Percentiles rank a stretch among this genome's conserved stretches.
Evolutionary conservation across 495 filamentous ascomycete species (phyloP).

Genomic region (Durotheca rogersii): DNA sequence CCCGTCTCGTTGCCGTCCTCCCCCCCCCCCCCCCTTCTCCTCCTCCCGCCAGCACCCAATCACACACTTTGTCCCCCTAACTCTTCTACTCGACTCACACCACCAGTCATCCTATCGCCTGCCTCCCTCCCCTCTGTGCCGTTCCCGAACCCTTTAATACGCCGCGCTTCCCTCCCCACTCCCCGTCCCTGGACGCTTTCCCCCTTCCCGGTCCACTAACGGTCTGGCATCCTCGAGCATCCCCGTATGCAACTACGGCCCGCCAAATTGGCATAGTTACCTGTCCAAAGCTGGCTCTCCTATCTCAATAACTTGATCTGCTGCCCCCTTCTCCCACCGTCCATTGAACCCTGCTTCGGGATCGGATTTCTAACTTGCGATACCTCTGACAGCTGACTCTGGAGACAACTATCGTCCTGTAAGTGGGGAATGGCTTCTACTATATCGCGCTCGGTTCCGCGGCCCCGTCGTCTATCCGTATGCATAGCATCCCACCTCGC

Average conservation of each 20-base stretch:
- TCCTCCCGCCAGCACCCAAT: slow-evolving; percentile 29
- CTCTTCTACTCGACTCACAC: slow-evolving; percentile 36
- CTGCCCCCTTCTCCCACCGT: slow-evolving; percentile 15
- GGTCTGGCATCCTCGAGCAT: slow-evolving; percentile 34
- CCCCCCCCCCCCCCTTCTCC: slow-evolving; percentile 24
- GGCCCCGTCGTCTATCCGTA: neutral
- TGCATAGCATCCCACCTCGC: slow-evolving; percentile 1
- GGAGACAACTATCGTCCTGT: slow-evolving; percentile 56
- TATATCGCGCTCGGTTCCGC: too few relatives aligned
- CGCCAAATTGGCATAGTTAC: slow-evolving; percentile 20
- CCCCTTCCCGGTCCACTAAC: slow-evolving; percentile 38
- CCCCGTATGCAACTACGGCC: slow-evolving; percentile 38
- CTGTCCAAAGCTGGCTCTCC: neutral
- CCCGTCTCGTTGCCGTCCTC: slow-evolving; percentile 32
- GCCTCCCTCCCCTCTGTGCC: slow-evolving; percentile 26
- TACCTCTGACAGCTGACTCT: slow-evolving; percentile 47
- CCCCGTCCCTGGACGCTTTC: slow-evolving; percentile 33
- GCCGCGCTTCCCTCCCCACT: slow-evolving; percentile 31
- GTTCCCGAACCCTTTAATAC: slow-evolving; percentile 37
- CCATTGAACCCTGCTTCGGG: slow-evolving; percentile 13
- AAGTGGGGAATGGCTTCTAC: too few relatives aligned
- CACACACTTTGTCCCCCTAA: slow-evolving; percentile 27
- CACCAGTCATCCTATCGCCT: slow-evolving; percentile 38
- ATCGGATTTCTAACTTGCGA: slow-evolving; percentile 40
- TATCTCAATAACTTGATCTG: slow-evolving; percentile 22